Conservation (phyloP, 2,329 filamentous ascomycete genomes). For the Cordyceps javanica region DNA sequence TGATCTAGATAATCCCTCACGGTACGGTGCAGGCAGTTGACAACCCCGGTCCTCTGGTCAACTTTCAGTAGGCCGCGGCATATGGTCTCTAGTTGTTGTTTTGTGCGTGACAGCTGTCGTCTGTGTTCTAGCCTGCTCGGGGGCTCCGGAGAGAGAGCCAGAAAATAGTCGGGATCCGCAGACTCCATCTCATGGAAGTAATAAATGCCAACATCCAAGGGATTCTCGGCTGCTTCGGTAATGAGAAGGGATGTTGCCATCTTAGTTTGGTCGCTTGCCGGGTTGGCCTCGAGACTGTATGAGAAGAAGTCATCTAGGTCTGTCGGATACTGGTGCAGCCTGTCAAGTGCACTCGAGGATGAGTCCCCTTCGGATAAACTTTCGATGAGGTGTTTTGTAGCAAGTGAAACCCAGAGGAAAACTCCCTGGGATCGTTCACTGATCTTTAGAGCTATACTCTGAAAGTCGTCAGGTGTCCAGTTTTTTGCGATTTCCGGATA, state of each 20-base stretch:
- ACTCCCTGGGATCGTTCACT: constrained; percentile 2
- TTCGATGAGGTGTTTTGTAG: not conserved
- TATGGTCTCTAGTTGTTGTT: not conserved
- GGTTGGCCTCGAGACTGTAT: not conserved
- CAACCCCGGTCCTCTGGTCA: not conserved
- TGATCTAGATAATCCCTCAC: constrained; percentile 4
- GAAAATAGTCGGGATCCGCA: not conserved
- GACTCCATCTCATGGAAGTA: constrained; percentile 8
- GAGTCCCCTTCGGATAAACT: not conserved
- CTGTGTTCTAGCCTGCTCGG: not conserved
- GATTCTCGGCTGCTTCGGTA: constrained; percentile 1
- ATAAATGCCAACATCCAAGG: constrained; percentile 2
- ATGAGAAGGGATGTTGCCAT: constrained; percentile 5
- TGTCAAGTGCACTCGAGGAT: not conserved
- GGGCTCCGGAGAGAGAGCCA: not conserved
- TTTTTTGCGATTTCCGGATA: not conserved
- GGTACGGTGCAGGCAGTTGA: constrained; percentile 8
- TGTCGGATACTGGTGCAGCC: not conserved
- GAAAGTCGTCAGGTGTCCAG: not conserved
- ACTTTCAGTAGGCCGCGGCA: not conserved
- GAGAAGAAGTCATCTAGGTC: constrained; percentile 11
- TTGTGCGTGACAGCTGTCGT: not conserved
- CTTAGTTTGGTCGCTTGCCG: not conserved
- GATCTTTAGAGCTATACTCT: not conserved
- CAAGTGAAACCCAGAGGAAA: constrained; percentile 8